These are phyloP conservation scores for Aspergillus neotritici DNA, from an alignment of 2,329 filamentous ascomycete species.

Conservation along the genomic window DNA sequence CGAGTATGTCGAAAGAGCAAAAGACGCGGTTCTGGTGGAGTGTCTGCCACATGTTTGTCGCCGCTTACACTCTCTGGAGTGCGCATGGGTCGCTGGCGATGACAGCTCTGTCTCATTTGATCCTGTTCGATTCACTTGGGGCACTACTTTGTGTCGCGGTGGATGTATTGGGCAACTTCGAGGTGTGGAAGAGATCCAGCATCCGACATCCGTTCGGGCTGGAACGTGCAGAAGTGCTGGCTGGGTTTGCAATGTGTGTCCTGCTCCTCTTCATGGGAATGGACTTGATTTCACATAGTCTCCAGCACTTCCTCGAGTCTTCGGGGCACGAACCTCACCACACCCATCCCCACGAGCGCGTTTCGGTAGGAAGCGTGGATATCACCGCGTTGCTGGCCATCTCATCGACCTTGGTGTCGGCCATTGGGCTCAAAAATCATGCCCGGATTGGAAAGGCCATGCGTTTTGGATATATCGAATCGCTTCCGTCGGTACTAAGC, in stretches of 20 bases:
- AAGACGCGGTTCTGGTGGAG: conserved; percentile 81
- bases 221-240: conserved; percentile 86
- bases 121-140: conserved; percentile 92
- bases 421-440: conserved; percentile 83
- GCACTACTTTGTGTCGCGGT: conserved; percentile 87
- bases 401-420: conserved; percentile 74
- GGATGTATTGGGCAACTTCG: conserved; percentile 92
- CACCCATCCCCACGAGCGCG: conserved; percentile 58
- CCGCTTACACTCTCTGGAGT: conserved; percentile 77
- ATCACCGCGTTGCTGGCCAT: conserved; percentile 77
- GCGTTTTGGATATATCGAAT: conserved; percentile 75
- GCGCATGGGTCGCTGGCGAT: conserved; percentile 82
- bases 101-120: conserved; percentile 84
- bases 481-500: conserved; percentile 76
- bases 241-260: conserved; percentile 92
- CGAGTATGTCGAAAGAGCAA: conserved; percentile 85
- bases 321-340: conserved; percentile 70
- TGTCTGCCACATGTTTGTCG: conserved; percentile 76
- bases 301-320: conserved; percentile 85
- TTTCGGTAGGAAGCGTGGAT: conserved; percentile 73
- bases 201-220: conserved; percentile 91
- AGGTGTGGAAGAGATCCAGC: conserved; percentile 90
- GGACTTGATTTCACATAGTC: conserved; percentile 86
- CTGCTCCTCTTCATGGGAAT: conserved; percentile 96
- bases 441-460: conserved; percentile 87